Evolutionary conservation across 2,329 filamentous ascomycete genomes (phyloP).

Genomic region (Colletotrichum sp.): DNA sequence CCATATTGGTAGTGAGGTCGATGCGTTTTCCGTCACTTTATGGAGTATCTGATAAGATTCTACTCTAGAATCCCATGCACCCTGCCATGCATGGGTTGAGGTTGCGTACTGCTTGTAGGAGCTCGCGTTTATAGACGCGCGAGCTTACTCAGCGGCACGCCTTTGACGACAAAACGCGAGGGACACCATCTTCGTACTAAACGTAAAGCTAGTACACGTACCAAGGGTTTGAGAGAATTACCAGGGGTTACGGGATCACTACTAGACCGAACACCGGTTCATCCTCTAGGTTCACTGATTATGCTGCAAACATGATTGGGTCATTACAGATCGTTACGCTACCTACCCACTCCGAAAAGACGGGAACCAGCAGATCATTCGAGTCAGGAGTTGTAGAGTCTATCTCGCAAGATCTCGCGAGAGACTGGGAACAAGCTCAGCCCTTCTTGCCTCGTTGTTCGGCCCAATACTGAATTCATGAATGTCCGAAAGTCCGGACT

Average conservation of each 20-base stretch:
- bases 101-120: background rate
- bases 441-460: background rate
- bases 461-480: background rate
- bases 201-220: background rate
- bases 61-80: background rate
- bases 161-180: background rate
- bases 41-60: background rate
- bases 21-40: background rate
- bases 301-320: background rate
- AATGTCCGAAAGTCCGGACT: background rate
- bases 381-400: background rate
- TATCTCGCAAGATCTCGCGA: background rate
- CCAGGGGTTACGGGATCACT: background rate
- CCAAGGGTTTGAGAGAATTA: background rate
- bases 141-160: background rate
- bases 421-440: fast-evolving
- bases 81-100: background rate
- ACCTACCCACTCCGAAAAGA: background rate
- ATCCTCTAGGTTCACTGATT: background rate
- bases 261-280: background rate
- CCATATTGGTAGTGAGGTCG: background rate
- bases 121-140: background rate
- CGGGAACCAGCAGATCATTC: background rate
- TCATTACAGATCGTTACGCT: background rate
- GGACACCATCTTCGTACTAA: background rate